Evolutionary conservation across 176 grass and related monocot species (phyloP).

Genomic region (Oryza coarctata): DNA sequence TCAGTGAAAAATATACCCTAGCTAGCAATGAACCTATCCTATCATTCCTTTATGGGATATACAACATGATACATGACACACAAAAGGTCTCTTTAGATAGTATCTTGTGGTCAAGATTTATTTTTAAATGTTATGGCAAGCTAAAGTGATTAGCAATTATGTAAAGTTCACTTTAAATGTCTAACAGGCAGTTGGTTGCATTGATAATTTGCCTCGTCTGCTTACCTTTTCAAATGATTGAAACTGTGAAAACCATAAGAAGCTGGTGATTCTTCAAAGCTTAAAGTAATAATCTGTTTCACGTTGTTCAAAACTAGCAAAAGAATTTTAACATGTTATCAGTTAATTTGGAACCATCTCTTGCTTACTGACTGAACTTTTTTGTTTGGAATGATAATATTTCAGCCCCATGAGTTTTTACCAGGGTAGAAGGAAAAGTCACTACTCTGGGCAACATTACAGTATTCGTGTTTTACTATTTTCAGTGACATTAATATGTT

Average conservation of each 20-base stretch:
- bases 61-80: neutral
- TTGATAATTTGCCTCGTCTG: neutral
- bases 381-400: neutral
- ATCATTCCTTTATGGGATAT: neutral
- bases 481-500: neutral
- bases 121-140: too few species aligned
- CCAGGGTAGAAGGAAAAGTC: neutral
- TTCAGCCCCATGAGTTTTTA: neutral
- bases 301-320: slow-evolving; percentile 2
- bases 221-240: neutral
- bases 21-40: neutral
- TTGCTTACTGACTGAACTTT: neutral
- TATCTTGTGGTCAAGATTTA: neutral
- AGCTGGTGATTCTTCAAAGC: neutral
- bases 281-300: neutral
- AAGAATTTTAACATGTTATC: neutral
- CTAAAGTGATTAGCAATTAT: neutral
- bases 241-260: neutral
- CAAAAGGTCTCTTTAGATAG: neutral
- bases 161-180: neutral
- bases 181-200: neutral
- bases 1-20: neutral
- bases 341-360: neutral
- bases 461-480: slow-evolving; percentile 1
- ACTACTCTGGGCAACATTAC: neutral